Conservation (phyloP, 345 rosid genomes). For the Syzygium grande region DNA sequence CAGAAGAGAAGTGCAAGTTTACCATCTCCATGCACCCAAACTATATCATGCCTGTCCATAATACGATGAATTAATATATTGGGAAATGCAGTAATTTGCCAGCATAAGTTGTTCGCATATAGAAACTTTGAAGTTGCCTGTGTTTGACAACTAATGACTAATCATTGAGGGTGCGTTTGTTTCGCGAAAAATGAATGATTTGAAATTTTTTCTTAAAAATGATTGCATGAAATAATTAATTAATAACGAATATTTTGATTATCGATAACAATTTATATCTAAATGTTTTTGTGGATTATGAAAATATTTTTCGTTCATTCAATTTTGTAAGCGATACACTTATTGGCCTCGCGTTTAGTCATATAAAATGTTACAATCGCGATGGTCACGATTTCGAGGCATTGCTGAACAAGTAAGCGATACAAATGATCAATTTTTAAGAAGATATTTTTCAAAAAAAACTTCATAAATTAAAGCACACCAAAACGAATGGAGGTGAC, state of each 20-base stretch:
- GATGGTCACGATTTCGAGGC: no score
- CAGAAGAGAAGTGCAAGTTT: not conserved
- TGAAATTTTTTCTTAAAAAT: not conserved
- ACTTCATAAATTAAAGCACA: not conserved
- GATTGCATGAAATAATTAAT: not conserved
- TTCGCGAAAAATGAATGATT: not conserved
- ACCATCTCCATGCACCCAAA: not conserved
- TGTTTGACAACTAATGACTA: no score
- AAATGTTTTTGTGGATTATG: rapidly evolving
- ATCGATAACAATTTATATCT: rapidly evolving
- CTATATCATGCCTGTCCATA: not conserved
- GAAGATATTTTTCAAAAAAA: rapidly evolving
- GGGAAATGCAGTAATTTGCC: not conserved
- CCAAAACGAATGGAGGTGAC: not conserved
- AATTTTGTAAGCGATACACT: rapidly evolving
- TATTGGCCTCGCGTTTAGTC: no score
- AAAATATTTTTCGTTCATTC: not conserved
- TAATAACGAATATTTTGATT: not conserved
- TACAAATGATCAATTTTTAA: rapidly evolving
- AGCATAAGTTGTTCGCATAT: no score
- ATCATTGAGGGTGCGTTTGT: not conserved
- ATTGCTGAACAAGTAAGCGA: rapidly evolving
- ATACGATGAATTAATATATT: not conserved
- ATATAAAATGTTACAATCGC: no score
- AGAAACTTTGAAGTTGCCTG: no score